Percentiles rank a stretch among this genome's conserved stretches.
Conservation (phyloP, 116 monocot species). For the Thalassia testudinum region DNA sequence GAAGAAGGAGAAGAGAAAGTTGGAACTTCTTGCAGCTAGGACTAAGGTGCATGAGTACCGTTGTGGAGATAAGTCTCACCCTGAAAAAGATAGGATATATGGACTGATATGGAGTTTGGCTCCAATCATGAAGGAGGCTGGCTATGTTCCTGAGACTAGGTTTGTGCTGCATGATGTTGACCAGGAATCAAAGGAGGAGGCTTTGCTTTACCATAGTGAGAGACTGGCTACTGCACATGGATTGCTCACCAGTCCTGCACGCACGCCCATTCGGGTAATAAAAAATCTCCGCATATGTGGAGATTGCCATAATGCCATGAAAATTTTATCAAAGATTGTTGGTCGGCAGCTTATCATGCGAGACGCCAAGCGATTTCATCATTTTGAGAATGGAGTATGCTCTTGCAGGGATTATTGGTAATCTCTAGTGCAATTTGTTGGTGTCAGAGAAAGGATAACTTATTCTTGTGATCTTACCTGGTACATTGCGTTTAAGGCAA, state of each 20-base stretch:
- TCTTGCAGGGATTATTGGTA: conserved; percentile 85
- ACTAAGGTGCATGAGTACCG: conserved; percentile 53
- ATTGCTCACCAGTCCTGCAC: conserved; percentile 52
- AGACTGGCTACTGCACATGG: conserved; percentile 67
- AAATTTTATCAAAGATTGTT: conserved; percentile 65
- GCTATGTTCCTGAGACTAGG: conserved; percentile 67
- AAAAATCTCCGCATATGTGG: conserved; percentile 89
- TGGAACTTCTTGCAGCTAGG: conserved; percentile 17
- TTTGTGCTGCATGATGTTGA: conserved; percentile 87
- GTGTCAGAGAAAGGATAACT: no score
- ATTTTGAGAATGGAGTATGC: conserved; percentile 86
- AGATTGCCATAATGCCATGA: conserved; percentile 90
- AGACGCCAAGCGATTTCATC: conserved; percentile 92
- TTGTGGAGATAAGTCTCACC: conserved; percentile 72
- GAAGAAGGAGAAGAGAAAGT: conserved; percentile 42
- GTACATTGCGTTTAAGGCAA: no score
- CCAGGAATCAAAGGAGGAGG: conserved; percentile 84
- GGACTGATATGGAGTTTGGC: conserved; percentile 37
- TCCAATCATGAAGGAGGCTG: conserved; percentile 64
- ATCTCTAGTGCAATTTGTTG: background rate
- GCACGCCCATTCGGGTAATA: conserved; percentile 56
- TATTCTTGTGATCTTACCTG: no score
- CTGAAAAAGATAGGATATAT: conserved; percentile 59
- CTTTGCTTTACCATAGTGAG: conserved; percentile 86
- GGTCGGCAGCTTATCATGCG: conserved; percentile 62